phyloP scores from a whole-genome alignment of 345 rosid species.

The Eucalyptus caleyi region DNA sequence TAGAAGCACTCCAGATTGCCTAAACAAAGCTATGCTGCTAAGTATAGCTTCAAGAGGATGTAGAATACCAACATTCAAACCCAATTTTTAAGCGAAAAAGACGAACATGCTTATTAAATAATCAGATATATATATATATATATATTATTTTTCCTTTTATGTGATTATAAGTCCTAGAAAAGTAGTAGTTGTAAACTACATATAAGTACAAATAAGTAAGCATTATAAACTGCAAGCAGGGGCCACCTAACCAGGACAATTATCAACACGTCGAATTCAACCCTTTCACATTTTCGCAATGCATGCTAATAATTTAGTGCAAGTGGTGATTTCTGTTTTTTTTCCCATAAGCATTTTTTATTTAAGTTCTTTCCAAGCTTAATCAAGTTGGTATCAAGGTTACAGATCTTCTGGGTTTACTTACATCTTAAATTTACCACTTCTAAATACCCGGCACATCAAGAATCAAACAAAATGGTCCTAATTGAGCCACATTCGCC shows the following conservation, averaged over 20 bases:
- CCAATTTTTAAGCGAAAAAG: not conserved
- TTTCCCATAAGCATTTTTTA: not conserved
- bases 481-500: not conserved
- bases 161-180: not conserved
- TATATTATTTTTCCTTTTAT: not conserved
- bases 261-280: too few relatives aligned
- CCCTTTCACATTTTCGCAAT: not conserved
- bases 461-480: not conserved
- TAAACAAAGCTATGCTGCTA: not conserved
- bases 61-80: not conserved
- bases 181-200: not conserved
- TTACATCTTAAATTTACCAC: not conserved
- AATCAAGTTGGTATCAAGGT: not conserved
- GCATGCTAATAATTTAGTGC: not conserved
- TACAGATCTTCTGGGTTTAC: not conserved
- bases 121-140: not conserved
- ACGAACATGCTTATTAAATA: not conserved
- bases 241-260: not conserved
- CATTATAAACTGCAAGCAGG: not conserved
- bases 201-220: not conserved
- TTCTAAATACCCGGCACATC: not conserved
- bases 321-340: not conserved
- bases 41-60: not conserved
- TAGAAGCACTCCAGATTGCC: fast-evolving
- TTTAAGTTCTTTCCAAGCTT: not conserved